phyloP scores from a whole-genome alignment of 495 filamentous ascomycete genomes.

The Penicillium salamii region DNA sequence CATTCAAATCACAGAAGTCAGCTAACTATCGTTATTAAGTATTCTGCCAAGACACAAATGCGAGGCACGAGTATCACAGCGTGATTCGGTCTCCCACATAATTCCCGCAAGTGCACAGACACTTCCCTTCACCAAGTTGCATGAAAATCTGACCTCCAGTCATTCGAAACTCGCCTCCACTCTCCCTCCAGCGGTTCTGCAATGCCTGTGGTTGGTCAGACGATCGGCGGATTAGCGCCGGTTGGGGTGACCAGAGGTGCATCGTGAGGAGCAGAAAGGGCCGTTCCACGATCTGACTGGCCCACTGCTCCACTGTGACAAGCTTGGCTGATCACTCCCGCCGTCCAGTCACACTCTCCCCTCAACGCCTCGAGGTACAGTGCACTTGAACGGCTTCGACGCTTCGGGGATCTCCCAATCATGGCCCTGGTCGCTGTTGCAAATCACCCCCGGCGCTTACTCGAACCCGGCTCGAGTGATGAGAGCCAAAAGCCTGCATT shows the following conservation, averaged over 20 bases:
- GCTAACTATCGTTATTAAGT: no score
- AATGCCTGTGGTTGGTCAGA: constrained; percentile 32
- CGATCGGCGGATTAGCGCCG: constrained; percentile 38
- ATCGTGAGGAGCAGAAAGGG: constrained; percentile 19
- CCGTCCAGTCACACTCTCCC: constrained; percentile 25
- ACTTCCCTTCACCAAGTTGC: no score
- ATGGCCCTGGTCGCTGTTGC: constrained; percentile 15
- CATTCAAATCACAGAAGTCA: no score
- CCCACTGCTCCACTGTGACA: constrained; percentile 35
- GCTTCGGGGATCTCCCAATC: constrained; percentile 25
- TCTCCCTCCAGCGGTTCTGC: constrained; percentile 29
- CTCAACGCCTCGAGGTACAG: constrained; percentile 11
- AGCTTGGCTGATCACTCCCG: constrained; percentile 30
- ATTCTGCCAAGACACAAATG: no score
- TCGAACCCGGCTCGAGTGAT: constrained; percentile 22
- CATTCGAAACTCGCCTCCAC: constrained; percentile 1
- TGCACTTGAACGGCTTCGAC: constrained; percentile 14
- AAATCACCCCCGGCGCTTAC: constrained; percentile 34
- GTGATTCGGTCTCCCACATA: neutral
- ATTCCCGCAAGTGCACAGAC: constrained; percentile 6
- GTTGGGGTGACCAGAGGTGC: constrained; percentile 36
- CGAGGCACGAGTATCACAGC: neutral
- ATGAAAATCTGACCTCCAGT: no score
- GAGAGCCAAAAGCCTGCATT: constrained; percentile 23
- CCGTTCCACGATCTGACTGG: constrained; percentile 15